A percentile compares a stretch with the other conserved stretches of the same genome.
Evolutionary conservation across 1,284 basidiomycete genomes (phyloP).

Genomic region (Mycena sp.): DNA sequence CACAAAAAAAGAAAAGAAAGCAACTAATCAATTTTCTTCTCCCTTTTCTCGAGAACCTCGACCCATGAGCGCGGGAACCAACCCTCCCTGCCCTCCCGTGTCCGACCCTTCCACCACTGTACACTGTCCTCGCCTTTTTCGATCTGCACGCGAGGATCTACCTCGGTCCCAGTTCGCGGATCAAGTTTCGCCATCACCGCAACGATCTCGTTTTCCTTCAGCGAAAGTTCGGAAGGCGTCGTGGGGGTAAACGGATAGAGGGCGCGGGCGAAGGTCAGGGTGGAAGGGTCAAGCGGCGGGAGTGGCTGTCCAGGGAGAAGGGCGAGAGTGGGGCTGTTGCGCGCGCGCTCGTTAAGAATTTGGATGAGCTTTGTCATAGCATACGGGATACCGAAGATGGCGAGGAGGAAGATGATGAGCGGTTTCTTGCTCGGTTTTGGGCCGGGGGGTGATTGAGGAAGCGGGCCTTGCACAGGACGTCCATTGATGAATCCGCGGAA

Average conservation of each 20-base stretch:
- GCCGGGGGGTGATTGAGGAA: conserved; percentile 38
- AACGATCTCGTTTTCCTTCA: conserved; percentile 94
- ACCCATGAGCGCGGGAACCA: conserved; percentile 98
- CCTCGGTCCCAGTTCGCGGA: conserved; percentile 72
- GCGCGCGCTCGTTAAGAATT: conserved; percentile 77
- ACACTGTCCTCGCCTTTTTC: conserved; percentile 61
- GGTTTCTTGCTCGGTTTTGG: conserved; percentile 88
- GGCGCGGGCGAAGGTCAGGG: conserved; percentile 89
- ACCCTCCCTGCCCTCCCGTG: conserved; percentile 92
- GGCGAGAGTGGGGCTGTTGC: too few relatives aligned
- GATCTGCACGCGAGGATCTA: conserved; percentile 77
- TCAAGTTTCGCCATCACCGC: conserved; percentile 90
- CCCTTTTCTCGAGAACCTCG: conserved; percentile 69
- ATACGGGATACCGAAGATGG: conserved; percentile 94
- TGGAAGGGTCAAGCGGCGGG: conserved; percentile 75
- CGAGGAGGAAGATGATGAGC: conserved; percentile 93
- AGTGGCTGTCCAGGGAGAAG: conserved; percentile 47
- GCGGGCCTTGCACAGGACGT: conserved; percentile 67
- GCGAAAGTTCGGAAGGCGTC: conserved; percentile 80
- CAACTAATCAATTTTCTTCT: conserved; percentile 54
- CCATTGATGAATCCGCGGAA: conserved; percentile 78
- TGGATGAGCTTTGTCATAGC: conserved; percentile 93
- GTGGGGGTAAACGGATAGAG: conserved; percentile 83
- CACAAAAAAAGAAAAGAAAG: too few relatives aligned
- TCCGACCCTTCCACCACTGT: conserved; percentile 94